Percentiles rank a stretch among this genome's conserved stretches.
Evolutionary conservation across 306 rosid species (phyloP).

Genomic region (Begonia loranthoides): DNA sequence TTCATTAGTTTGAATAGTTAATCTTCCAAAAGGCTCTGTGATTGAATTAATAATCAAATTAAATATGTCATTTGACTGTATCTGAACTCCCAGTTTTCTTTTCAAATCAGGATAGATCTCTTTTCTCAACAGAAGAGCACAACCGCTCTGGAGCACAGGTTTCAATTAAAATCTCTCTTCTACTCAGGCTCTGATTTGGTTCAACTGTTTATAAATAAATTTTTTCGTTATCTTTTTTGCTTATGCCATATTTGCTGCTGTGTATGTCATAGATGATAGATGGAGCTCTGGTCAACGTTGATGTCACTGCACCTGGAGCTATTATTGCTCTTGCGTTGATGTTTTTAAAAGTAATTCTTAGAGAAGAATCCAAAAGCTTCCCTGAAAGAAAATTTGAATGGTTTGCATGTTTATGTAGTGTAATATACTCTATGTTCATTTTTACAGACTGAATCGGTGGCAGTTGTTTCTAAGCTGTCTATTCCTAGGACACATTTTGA

Average conservation of each 20-base stretch:
- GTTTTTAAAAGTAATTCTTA: conserved; percentile 63
- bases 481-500: conserved; percentile 76
- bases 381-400: too few relatives aligned
- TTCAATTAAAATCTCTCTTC: neutral
- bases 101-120: conserved; percentile 49
- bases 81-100: conserved; percentile 1
- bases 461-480: conserved; percentile 69
- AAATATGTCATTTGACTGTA: too few relatives aligned
- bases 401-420: neutral
- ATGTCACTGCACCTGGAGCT: conserved; percentile 97
- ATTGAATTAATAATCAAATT: too few relatives aligned
- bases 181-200: too few relatives aligned
- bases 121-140: conserved; percentile 49
- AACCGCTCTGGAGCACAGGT: conserved; percentile 69
- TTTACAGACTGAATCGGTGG: conserved; percentile 79
- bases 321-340: conserved; percentile 81
- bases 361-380: neutral
- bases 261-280: conserved; percentile 64
- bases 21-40: too few relatives aligned
- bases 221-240: neutral
- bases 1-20: too few relatives aligned
- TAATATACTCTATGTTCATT: neutral
- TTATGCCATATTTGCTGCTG: conserved; percentile 6
- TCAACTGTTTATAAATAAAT: too few relatives aligned
- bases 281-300: conserved; percentile 71